Percentiles rank a stretch among this genome's conserved stretches.
Conservation (phyloP, 164 flowering plant species). For the Sedum album region DNA sequence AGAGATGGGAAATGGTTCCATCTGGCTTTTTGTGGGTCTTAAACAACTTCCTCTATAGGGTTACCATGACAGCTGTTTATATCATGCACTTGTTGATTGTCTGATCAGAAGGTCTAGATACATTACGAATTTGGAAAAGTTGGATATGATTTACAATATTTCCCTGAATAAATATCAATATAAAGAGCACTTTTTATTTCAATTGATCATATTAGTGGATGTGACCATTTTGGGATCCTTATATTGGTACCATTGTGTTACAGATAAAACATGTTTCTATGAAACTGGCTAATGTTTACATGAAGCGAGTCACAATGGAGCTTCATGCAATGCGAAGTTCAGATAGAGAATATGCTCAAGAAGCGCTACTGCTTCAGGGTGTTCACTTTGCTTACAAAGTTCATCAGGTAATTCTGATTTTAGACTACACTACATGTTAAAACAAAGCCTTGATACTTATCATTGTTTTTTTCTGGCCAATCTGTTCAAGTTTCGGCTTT, state of each 20-base stretch:
- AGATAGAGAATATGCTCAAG: slow-evolving; percentile 52
- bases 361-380: slow-evolving; percentile 57
- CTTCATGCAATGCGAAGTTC: slow-evolving; percentile 29
- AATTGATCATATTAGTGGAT: neutral
- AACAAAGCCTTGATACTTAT: neutral
- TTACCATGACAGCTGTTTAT: neutral
- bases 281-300: slow-evolving; percentile 47
- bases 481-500: neutral
- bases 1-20: neutral
- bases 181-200: neutral
- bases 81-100: neutral
- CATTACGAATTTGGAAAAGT: neutral
- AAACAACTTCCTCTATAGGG: neutral
- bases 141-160: neutral
- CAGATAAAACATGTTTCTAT: slow-evolving; percentile 63
- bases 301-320: slow-evolving; percentile 57
- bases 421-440: neutral
- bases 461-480: neutral
- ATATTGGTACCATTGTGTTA: neutral
- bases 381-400: slow-evolving; percentile 59
- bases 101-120: neutral
- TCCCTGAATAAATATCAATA: neutral
- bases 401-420: slow-evolving; percentile 55
- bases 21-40: neutral
- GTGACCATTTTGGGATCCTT: neutral